Evolutionary conservation across 352 stramenopile species (phyloP).

Genomic region (Pythium myriotylum): DNA sequence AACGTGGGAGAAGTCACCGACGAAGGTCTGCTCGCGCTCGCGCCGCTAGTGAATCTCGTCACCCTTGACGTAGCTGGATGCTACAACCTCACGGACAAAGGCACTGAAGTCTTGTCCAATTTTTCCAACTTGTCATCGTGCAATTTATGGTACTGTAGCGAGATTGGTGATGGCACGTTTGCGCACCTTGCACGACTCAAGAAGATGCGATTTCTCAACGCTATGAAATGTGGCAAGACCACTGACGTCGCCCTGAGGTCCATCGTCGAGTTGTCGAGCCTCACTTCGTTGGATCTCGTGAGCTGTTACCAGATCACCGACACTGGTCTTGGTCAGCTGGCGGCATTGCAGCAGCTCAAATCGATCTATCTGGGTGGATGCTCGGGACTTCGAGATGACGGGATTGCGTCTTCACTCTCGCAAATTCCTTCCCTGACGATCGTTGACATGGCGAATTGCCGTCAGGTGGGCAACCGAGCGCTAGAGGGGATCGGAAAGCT

Average conservation of each 20-base stretch:
- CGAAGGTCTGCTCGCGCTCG: slow-evolving; percentile 50
- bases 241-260: slow-evolving; percentile 52
- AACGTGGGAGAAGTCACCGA: slow-evolving; percentile 79
- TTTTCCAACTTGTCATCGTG: slow-evolving; percentile 64
- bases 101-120: slow-evolving; percentile 55
- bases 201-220: slow-evolving; percentile 76
- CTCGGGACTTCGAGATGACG: slow-evolving; percentile 56
- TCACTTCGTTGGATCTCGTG: slow-evolving; percentile 77
- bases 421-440: slow-evolving; percentile 51
- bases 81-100: slow-evolving; percentile 79
- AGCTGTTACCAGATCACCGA: slow-evolving; percentile 78
- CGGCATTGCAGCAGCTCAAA: slow-evolving; percentile 48
- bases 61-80: slow-evolving; percentile 74
- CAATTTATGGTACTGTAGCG: slow-evolving; percentile 86
- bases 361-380: slow-evolving; percentile 70
- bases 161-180: slow-evolving; percentile 71
- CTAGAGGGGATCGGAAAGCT: slow-evolving; percentile 58
- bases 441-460: slow-evolving; percentile 76
- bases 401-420: slow-evolving; percentile 46
- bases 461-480: slow-evolving; percentile 67
- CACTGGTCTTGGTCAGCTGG: slow-evolving; percentile 43
- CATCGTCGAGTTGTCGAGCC: slow-evolving; percentile 48
- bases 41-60: slow-evolving; percentile 54
- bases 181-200: slow-evolving; percentile 47
- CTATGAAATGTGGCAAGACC: slow-evolving; percentile 82